phyloP scores from a whole-genome alignment of 163 green algal species.

The Chlorella variabilis region DNA sequence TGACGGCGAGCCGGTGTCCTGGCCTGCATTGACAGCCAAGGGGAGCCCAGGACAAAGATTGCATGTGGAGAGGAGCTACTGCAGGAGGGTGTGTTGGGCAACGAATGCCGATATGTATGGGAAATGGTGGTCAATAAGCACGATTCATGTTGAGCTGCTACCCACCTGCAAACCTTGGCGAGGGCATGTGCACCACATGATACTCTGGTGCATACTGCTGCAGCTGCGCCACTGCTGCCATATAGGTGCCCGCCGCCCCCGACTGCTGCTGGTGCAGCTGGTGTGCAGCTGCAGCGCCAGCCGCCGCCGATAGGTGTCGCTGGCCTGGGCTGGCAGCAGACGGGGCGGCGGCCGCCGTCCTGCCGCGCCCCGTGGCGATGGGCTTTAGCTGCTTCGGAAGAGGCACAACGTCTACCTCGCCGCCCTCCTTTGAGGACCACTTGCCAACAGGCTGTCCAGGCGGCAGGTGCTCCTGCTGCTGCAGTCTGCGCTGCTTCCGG shows the following conservation, averaged over 20 bases:
- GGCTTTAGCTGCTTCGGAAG: slow-evolving; percentile 6
- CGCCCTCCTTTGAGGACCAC: background rate
- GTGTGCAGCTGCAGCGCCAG: background rate
- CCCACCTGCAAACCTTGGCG: background rate
- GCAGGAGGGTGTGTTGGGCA: no score
- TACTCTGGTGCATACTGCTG: slow-evolving; percentile 16
- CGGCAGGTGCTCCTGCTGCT: background rate
- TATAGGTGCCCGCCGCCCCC: background rate
- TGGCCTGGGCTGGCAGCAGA: background rate
- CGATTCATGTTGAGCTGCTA: no score
- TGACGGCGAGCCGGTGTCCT: slow-evolving; percentile 28
- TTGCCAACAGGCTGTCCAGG: background rate
- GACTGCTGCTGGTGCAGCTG: slow-evolving; percentile 3
- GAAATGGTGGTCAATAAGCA: no score
- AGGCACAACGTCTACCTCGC: background rate
- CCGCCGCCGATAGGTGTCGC: background rate
- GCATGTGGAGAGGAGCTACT: no score
- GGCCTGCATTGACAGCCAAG: background rate
- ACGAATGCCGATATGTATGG: no score
- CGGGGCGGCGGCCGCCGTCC: background rate
- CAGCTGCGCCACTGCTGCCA: background rate
- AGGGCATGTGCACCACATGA: slow-evolving; percentile 30
- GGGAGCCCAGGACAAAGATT: background rate
- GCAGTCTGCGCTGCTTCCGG: background rate
- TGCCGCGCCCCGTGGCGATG: slow-evolving; percentile 3